Conservation (phyloP, 495 filamentous ascomycete genomes). For the Aspergillus funiculosus region DNA sequence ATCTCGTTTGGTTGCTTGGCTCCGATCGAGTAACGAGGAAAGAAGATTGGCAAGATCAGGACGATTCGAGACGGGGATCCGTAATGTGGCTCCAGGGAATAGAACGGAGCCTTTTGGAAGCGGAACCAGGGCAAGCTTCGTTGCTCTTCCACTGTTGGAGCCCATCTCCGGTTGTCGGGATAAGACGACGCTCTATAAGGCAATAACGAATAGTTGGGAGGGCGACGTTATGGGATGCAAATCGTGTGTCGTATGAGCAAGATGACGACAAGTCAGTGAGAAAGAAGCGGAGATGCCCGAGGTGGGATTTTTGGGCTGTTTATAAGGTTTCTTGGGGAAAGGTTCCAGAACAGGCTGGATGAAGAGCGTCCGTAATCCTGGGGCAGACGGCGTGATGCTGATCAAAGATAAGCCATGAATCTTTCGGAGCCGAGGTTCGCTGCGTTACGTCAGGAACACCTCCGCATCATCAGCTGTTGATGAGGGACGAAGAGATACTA, state of each 20-base stretch:
- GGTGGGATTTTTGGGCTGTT: conserved; percentile 3
- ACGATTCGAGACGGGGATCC: conserved; percentile 70
- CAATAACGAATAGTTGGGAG: conserved; percentile 2
- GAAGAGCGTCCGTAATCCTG: conserved; percentile 25
- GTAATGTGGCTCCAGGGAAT: conserved; percentile 71
- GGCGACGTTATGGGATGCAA: neutral
- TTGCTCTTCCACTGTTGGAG: conserved; percentile 39
- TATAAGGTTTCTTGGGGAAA: conserved; percentile 14
- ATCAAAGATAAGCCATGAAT: conserved; percentile 27
- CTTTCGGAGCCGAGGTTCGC: conserved; percentile 42
- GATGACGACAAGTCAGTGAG: neutral
- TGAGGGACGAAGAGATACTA: no score
- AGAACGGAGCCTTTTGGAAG: conserved; percentile 69
- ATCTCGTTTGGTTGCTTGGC: conserved; percentile 57
- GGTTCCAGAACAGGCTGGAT: conserved; percentile 34
- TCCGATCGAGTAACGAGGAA: conserved; percentile 64
- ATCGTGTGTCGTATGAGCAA: neutral
- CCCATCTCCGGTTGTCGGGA: conserved; percentile 32
- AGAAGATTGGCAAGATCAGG: conserved; percentile 79
- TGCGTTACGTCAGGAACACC: conserved; percentile 17
- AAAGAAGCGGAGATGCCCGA: conserved; percentile 10
- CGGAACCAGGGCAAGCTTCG: conserved; percentile 66
- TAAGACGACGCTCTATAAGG: conserved; percentile 8
- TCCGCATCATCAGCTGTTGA: conserved; percentile 1
- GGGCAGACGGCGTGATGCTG: conserved; percentile 34